Base-by-base conservation (phyloP, 148 eudicot genomes). In the Chenopodium quinoa region DNA sequence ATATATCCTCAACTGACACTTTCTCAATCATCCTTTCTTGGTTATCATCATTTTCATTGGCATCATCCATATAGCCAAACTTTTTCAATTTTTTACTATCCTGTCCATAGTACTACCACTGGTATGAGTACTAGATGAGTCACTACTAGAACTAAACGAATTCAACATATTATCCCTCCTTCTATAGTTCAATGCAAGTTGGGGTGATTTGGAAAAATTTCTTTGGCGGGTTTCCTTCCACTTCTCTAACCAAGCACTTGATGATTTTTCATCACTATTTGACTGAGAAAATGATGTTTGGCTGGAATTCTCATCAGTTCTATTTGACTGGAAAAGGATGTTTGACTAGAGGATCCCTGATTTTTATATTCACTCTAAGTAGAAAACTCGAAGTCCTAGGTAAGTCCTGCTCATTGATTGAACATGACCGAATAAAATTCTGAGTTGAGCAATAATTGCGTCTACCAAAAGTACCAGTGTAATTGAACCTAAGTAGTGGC, bases 1-100 rank as follows among this genome's bases (percentile, higher is more conserved):
- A 93, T 86, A 96, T 91, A 79, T 92, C 98, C 90, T 96, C 99
- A 73, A 96, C 86, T 3, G 97, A 96, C 80, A 97, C 98, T 74
- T 93, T 96, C 64, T 93, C 94, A 50, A 91, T 87, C 20, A 47
- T 85, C 73, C 88, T 90, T 44, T 85, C 84, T 50, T 9, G 71
- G 17, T 84, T 83, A 75, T 82, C 88, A 46, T 85, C 86, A 77
- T 75, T 83, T 10, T 85, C 97, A 79, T 82, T 82, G 80, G 78
- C 89, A 74, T 88, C 93, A 83, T 96, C 97, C 78, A 86, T 82
- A 47, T 93, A 93, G 75, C 98, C 98, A 85, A 92, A 91, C 77
- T 89, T 91, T 86, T 90, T 96, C 88, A 96, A 78, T 75, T 90
- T 96, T 91, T 88, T 64, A 96, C 99, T 72, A 96, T 93, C 83